phyloP scores from a whole-genome alignment of 768 basidiomycete genomes.

The Gymnopilus junonius region DNA sequence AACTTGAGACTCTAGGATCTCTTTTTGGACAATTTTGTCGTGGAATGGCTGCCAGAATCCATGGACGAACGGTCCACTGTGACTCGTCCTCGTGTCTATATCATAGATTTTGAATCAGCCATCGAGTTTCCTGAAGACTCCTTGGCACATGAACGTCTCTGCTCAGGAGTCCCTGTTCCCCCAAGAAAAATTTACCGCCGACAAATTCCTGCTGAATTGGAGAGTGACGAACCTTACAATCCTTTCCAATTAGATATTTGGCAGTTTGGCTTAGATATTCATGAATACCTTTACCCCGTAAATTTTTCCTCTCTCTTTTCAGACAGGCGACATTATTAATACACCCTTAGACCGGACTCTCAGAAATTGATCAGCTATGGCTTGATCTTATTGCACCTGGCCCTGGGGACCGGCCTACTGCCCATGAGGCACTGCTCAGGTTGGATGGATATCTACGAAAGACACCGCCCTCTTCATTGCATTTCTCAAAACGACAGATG shows the following conservation, averaged over 20 bases:
- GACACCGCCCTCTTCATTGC: background rate
- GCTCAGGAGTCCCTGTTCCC: background rate
- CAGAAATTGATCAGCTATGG: background rate
- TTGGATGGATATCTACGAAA: background rate
- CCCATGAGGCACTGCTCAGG: background rate
- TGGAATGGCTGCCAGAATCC: constrained; percentile 14
- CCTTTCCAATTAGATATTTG: constrained; percentile 17
- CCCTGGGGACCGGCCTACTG: background rate
- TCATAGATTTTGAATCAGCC: constrained; percentile 18
- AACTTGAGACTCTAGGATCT: constrained; percentile 9
- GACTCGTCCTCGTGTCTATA: constrained; percentile 10
- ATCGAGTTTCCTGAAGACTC: no score
- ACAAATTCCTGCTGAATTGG: constrained; percentile 4
- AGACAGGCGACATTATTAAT: no score
- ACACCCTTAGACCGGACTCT: background rate
- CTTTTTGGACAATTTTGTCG: constrained; percentile 8
- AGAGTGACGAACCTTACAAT: background rate
- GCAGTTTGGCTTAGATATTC: constrained; percentile 11
- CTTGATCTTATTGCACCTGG: background rate
- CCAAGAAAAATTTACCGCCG: no score
- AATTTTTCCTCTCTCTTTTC: background rate
- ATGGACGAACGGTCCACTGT: no score
- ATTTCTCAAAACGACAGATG: no score
- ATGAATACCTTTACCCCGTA: background rate
- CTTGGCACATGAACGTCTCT: background rate